These are phyloP conservation scores for Salix suchowensis DNA, from an alignment of 345 rosid genomes.

Conservation along the genomic window DNA sequence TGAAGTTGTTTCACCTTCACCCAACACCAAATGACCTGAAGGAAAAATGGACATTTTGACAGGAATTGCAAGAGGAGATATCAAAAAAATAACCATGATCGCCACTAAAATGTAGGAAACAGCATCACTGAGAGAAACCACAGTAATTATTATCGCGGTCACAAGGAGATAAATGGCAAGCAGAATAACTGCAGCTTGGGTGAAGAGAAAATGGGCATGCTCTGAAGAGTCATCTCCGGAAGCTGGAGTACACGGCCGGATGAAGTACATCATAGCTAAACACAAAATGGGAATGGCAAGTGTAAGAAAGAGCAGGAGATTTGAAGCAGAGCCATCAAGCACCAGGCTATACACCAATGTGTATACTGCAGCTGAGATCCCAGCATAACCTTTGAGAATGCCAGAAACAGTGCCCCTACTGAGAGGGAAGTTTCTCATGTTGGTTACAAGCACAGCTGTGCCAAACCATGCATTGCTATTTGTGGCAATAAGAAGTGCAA, in stretches of 20 bases:
- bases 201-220: constrained; percentile 47
- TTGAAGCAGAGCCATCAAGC: constrained; percentile 51
- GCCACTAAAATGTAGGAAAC: constrained; percentile 47
- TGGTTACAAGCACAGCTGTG: constrained; percentile 61
- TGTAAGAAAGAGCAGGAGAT: constrained; percentile 55
- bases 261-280: constrained; percentile 49
- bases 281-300: constrained; percentile 57
- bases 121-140: constrained; percentile 29
- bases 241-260: constrained; percentile 55
- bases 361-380: constrained; percentile 62
- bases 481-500: constrained; percentile 55
- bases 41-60: constrained; percentile 46
- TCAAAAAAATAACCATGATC: constrained; percentile 50
- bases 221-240: constrained; percentile 43
- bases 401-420: constrained; percentile 64
- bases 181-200: constrained; percentile 41
- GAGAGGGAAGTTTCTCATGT: constrained; percentile 70
- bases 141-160: constrained; percentile 38
- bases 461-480: constrained; percentile 62
- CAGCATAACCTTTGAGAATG: constrained; percentile 62
- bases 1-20: neutral
- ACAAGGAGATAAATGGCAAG: constrained; percentile 52
- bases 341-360: constrained; percentile 48
- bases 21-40: constrained; percentile 5
- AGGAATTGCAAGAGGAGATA: constrained; percentile 64